Percentiles rank a stretch among this genome's conserved stretches.
These are phyloP conservation scores for Bipolaris victoriae DNA, from an alignment of 2,329 filamentous ascomycete genomes.

Conservation along the genomic window DNA sequence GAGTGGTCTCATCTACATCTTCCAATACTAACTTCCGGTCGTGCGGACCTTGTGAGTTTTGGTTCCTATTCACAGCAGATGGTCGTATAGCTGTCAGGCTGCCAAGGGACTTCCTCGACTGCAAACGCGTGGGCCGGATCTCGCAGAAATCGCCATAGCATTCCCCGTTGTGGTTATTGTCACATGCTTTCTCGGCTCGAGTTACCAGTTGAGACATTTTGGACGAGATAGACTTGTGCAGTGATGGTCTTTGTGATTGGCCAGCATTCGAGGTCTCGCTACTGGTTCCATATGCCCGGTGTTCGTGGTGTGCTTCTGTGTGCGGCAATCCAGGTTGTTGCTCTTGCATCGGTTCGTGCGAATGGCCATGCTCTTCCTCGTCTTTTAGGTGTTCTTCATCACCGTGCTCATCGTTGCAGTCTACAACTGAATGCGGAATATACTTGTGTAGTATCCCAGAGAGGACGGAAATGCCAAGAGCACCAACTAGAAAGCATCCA, in stretches of 20 bases:
- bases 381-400: slow-evolving; percentile 55
- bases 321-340: slow-evolving; percentile 21
- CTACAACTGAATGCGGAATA: slow-evolving; percentile 79
- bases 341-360: slow-evolving; percentile 32
- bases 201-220: slow-evolving; percentile 59
- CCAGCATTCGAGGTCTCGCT: slow-evolving; percentile 17
- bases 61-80: slow-evolving; percentile 27
- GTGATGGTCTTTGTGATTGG: slow-evolving; percentile 44
- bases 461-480: slow-evolving; percentile 75
- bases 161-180: slow-evolving; percentile 62
- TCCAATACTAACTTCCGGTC: slow-evolving; percentile 42
- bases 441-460: slow-evolving; percentile 75
- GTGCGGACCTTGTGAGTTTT: slow-evolving; percentile 31
- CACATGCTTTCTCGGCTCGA: slow-evolving; percentile 56
- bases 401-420: slow-evolving; percentile 77
- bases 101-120: slow-evolving; percentile 26
- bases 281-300: slow-evolving; percentile 28
- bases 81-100: slow-evolving; percentile 25
- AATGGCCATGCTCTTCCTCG: slow-evolving; percentile 26
- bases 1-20: slow-evolving; percentile 35
- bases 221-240: slow-evolving; percentile 50
- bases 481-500: slow-evolving; percentile 72
- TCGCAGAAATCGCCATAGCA: slow-evolving; percentile 64
- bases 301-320: slow-evolving; percentile 19
- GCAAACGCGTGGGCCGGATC: slow-evolving; percentile 40